Percentiles rank a stretch among this genome's conserved stretches.
Conservation (phyloP, 1,284 basidiomycete species). For the Stygiomarasmius scandens region DNA sequence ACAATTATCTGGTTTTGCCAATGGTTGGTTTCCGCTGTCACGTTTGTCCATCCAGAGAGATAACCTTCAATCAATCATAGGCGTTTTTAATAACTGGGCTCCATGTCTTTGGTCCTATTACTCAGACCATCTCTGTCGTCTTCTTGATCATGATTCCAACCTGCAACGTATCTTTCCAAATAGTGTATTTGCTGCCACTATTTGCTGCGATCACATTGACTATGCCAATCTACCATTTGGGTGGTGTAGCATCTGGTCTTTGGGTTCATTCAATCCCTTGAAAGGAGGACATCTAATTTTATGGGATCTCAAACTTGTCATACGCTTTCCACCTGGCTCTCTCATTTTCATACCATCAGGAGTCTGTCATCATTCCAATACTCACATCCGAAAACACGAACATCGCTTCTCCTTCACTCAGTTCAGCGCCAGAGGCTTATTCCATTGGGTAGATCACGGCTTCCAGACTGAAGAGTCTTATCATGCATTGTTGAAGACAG, state of each 20-base stretch:
- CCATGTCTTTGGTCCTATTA: background rate
- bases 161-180: conserved; percentile 1
- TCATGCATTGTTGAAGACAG: background rate
- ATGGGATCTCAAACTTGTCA: conserved; percentile 23
- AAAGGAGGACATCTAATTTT: conserved; percentile 29
- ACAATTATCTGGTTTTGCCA: background rate
- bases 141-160: background rate
- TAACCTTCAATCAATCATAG: background rate
- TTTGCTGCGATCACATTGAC: conserved; percentile 2
- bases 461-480: background rate
- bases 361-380: background rate
- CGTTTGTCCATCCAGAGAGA: no score
- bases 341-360: conserved; percentile 29
- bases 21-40: background rate
- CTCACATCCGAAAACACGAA: background rate
- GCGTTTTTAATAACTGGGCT: conserved; percentile 1
- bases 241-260: conserved; percentile 9
- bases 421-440: conserved; percentile 27
- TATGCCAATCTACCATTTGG: conserved; percentile 2
- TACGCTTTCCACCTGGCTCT: conserved; percentile 25
- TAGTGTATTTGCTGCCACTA: conserved; percentile 4
- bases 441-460: conserved; percentile 27
- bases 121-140: background rate
- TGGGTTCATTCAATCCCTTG: conserved; percentile 24
- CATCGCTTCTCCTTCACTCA: background rate